These are phyloP conservation scores for Plasmodium falciparum DNA, from an alignment of 169 alveolate genomes.

Conservation along the genomic window DNA sequence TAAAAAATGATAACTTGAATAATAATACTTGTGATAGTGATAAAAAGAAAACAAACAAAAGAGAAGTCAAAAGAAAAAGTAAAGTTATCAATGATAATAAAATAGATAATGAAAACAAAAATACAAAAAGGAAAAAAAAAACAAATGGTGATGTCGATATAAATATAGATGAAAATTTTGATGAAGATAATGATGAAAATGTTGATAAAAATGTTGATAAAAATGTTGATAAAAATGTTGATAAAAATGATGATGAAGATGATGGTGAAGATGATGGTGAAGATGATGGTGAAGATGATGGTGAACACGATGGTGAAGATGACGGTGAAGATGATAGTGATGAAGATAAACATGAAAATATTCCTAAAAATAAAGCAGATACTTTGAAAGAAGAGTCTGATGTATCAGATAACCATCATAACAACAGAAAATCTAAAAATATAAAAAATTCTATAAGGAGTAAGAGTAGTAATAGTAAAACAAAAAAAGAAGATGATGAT, in stretches of 20 bases:
- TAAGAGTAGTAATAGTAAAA: neutral
- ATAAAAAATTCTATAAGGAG: neutral
- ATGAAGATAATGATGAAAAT: neutral
- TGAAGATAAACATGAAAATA: neutral
- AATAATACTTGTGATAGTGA: neutral
- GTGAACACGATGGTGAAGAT: neutral
- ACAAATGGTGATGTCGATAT: neutral
- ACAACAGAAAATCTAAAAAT: neutral
- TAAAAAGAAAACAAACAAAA: neutral
- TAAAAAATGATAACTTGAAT: neutral
- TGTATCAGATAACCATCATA: neutral
- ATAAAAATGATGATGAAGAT: neutral
- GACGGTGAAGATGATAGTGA: neutral
- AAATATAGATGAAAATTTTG: neutral
- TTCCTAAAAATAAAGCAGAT: neutral
- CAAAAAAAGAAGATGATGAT: neutral
- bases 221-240: constrained; percentile 13
- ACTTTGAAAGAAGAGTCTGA: neutral
- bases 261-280: neutral
- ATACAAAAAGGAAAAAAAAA: neutral
- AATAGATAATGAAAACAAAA: constrained; percentile 4
- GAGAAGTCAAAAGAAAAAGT: neutral
- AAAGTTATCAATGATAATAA: neutral
- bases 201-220: neutral
- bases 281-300: neutral